Evolutionary conservation across 2,329 filamentous ascomycete genomes (phyloP), one percentile per base, ranked within the genome.

Genomic region (Fragosphaeria purpurea): DNA sequence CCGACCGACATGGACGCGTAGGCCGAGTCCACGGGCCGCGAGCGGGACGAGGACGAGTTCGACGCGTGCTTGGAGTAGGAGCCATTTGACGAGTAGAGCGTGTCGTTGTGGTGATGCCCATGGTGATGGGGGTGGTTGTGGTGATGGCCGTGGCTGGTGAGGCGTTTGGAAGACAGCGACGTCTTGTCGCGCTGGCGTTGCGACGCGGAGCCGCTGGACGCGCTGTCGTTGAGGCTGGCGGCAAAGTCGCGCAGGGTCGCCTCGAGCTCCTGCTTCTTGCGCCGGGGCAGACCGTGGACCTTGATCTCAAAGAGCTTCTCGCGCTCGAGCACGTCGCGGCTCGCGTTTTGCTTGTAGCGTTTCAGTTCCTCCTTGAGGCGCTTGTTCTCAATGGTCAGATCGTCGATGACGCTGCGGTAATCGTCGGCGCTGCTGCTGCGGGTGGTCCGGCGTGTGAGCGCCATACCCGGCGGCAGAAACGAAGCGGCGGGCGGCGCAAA

Each of bases 251-350:
- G 78, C 8, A 95, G 67, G 0, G 82, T 80, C 6, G 82, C 77
- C 61, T 94, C 87, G 22, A 94, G 65, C 56, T 93, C 86, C 51
- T 81, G 75, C 65, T 85, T 88, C 68, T 88, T 90, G 46, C 79
- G 74, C 44, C 79, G 74, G 0, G 85, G 77, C 41, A 94, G 65
- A 0, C 83, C 81, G 58, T 93, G 86, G 34, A 90, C 77, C 58
- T 86, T 84, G 54, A 95, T 80, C 62, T 94, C 88, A 58, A 95
- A 91, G 0, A 94, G 66, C 61, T 86, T 88, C 34, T 94, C 86
- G 44, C 83, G 80, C 37, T 82, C 77, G 46, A 90, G 67, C 55
- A 83, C 77, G 41, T 82, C 75, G 13, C 81, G 79, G 37, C 42
- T 50, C 2, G 83, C 80, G 32, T 78, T 68, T 55, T 80, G 81